Percentiles rank a stretch among this genome's conserved stretches.
These are phyloP conservation scores for Phoma sp. DNA, from an alignment of 2,329 filamentous ascomycete genomes.

Conservation along the genomic window DNA sequence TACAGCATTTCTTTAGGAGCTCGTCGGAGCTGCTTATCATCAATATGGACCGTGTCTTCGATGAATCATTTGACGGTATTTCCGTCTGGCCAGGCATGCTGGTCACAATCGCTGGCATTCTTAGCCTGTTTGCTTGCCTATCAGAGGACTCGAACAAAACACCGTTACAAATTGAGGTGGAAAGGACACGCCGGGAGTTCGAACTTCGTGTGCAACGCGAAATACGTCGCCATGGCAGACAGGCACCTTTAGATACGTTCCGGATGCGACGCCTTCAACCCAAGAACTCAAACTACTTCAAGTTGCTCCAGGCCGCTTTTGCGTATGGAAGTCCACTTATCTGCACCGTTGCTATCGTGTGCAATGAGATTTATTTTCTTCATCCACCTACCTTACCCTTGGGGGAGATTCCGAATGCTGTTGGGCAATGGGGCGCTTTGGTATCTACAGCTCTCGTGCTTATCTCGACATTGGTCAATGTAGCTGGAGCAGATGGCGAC, in stretches of 20 bases:
- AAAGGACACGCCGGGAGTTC: not conserved
- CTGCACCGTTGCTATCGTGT: not conserved
- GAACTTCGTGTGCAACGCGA: not conserved
- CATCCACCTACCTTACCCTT: not conserved
- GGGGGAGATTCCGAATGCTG: not conserved
- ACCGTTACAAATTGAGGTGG: not conserved
- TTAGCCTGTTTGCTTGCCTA: not conserved
- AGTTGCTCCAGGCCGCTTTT: not conserved
- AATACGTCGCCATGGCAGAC: not conserved
- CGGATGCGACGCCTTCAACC: not conserved
- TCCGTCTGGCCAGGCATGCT: not conserved
- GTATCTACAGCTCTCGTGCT: not conserved
- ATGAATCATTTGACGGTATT: not conserved
- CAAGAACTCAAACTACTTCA: not conserved
- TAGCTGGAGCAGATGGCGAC: not conserved
- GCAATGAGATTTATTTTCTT: not conserved
- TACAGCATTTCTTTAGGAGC: not conserved
- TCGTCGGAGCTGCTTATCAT: not conserved
- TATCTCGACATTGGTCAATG: not conserved
- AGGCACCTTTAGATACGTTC: not conserved
- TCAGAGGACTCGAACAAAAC: not conserved
- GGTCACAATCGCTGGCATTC: not conserved
- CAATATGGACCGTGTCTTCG: not conserved
- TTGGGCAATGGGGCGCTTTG: not conserved
- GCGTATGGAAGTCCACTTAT: not conserved